Evolutionary conservation across 192 early-diverging fungal genomes (phyloP).

Genomic region (Pecoramyces ruminantium): DNA sequence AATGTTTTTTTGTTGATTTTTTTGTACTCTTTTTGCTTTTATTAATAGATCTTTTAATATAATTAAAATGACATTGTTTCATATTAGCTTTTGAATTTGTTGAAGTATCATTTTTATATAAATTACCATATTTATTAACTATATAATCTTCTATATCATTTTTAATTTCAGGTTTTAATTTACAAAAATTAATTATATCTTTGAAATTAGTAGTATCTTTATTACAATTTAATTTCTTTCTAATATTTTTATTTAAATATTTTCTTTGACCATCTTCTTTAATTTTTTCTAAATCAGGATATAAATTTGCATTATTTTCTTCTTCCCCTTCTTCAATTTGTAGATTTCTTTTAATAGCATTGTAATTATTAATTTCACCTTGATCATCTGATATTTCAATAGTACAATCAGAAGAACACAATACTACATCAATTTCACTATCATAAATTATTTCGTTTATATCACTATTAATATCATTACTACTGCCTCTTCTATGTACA

Average conservation of each 20-base stretch:
- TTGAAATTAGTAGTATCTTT: background rate
- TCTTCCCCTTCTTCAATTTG: background rate
- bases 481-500: background rate
- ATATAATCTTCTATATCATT: background rate
- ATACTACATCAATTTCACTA: background rate
- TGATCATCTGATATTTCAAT: background rate
- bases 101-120: too few relatives aligned
- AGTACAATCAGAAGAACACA: background rate
- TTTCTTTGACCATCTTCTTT: background rate
- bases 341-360: background rate
- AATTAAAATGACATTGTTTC: too few relatives aligned
- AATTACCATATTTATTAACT: too few relatives aligned
- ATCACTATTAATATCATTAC: background rate
- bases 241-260: background rate
- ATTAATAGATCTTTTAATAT: too few relatives aligned
- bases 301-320: background rate
- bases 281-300: background rate
- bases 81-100: too few relatives aligned
- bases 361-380: background rate
- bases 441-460: background rate
- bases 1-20: background rate
- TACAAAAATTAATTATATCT: background rate
- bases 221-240: background rate
- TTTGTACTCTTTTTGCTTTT: too few relatives aligned
- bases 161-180: background rate